Conservation (phyloP, 1,284 basidiomycete species). For the Coniferiporia sulphurascens region DNA sequence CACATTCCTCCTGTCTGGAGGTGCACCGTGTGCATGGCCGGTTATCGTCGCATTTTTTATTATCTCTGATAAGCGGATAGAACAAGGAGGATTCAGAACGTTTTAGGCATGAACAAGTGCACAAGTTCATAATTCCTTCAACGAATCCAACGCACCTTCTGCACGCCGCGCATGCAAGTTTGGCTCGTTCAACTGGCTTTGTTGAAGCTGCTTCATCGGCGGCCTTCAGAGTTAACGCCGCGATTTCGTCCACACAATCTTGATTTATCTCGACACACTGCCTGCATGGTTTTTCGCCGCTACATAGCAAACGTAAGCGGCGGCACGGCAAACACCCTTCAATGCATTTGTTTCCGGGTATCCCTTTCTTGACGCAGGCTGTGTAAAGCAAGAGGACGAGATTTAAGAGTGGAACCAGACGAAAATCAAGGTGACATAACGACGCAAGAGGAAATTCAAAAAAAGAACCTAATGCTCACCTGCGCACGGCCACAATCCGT, state of each 20-base stretch:
- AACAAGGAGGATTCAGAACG: not conserved
- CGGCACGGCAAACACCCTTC: constrained; percentile 50
- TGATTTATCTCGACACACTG: constrained; percentile 42
- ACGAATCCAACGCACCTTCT: constrained; percentile 29
- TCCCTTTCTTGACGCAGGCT: constrained; percentile 50
- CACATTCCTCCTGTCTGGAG: constrained; percentile 45
- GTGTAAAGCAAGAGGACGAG: not conserved
- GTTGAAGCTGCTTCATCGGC: constrained; percentile 24
- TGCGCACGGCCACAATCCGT: constrained; percentile 34
- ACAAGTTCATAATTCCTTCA: not conserved
- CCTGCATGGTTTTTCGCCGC: constrained; percentile 46
- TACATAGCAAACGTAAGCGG: constrained; percentile 49
- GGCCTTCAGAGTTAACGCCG: constrained; percentile 12
- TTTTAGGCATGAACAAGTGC: not conserved
- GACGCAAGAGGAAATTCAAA: not conserved
- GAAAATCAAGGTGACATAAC: not conserved
- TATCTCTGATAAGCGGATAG: constrained; percentile 30
- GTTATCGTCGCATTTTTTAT: constrained; percentile 60
- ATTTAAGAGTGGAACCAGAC: not conserved
- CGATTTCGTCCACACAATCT: constrained; percentile 32
- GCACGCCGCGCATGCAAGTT: constrained; percentile 51
- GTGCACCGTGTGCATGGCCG: constrained; percentile 54
- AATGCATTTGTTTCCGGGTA: constrained; percentile 41
- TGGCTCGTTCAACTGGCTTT: constrained; percentile 41
- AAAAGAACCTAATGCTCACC: constrained; percentile 29